Evolutionary conservation across 2,329 filamentous ascomycete genomes (phyloP), one percentile per base, ranked within the genome.

Genomic region (Aspergillus sclerotialis): DNA sequence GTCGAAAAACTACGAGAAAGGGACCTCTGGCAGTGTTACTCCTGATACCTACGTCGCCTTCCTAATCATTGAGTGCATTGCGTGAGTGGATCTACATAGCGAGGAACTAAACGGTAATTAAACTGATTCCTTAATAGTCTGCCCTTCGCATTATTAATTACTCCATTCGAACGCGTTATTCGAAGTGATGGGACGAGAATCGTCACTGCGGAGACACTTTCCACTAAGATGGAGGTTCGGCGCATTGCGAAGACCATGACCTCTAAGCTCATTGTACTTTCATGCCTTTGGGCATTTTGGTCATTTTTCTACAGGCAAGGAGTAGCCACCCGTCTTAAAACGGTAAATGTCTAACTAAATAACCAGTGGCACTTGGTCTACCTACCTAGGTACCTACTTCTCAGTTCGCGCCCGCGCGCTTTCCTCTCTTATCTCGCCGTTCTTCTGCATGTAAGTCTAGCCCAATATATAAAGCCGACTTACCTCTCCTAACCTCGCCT

Each of bases 41-140:
- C 61, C 66, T 0, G 60, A 68, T 36, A 69, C 67, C 3, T 70
- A 68, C 28, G 42, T 70, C 30, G 67, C 66, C 2, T 70, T 70
- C 39, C 45, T 70, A 30, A 68, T 68, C 28, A 69, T 70, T 26
- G 64, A 69, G 36, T 63, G 57, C 38, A 45, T 70, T 39, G 67
- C 66, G 53, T 61, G 40, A 46, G 55, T 52, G 4, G 2, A 10
- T 17, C 18, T n/a, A n/a, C n/a, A n/a, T n/a, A n/a, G n/a, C n/a
- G 27, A 15, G 13, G 5, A 14, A 15, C 27, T 14, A 16, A 28
- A 14, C 7, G 27, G 7, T 10, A 28, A 15, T 5, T 9, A 32
- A 28, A 21, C 9, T 21, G 16, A 10, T 3, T 36, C 29, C 9
- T 3, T 12, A 12, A 4, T n/a, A 60, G 58, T 5, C 38, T 70